phyloP scores from a whole-genome alignment of 306 rosid species.

The Clitoria ternatea region DNA sequence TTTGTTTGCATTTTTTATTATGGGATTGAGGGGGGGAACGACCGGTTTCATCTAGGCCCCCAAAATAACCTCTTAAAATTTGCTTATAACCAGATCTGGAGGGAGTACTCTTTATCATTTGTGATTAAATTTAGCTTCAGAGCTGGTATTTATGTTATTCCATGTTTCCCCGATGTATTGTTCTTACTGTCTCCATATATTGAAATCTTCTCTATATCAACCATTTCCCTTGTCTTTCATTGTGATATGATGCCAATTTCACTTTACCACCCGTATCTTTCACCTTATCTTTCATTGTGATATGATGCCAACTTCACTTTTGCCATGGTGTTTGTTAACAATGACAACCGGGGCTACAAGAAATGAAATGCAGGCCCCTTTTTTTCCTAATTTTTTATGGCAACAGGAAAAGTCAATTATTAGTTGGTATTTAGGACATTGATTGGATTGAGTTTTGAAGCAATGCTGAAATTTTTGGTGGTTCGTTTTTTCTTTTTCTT shows the following conservation, averaged over 20 bases:
- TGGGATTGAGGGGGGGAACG: too few species aligned
- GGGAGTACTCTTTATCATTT: not conserved
- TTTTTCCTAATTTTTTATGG: not conserved
- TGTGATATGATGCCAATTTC: not conserved
- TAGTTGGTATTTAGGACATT: not conserved
- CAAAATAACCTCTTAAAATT: too few species aligned
- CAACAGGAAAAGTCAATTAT: not conserved
- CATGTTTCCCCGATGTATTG: not conserved
- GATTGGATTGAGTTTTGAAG: not conserved
- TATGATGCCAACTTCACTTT: not conserved
- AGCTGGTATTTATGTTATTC: not conserved
- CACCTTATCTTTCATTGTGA: not conserved
- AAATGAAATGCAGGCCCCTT: not conserved
- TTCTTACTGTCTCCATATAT: not conserved
- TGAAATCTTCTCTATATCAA: not conserved
- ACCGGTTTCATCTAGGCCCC: too few species aligned
- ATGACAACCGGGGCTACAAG: not conserved
- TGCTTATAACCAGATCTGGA: too few species aligned
- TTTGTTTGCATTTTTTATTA: not conserved
- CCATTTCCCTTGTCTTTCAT: not conserved
- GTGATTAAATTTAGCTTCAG: not conserved
- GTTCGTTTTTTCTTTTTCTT: too few species aligned
- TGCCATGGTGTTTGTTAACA: too few species aligned
- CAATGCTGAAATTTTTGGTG: not conserved
- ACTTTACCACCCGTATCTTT: too few species aligned